Conservation (phyloP, 148 eudicot species). For the Limonium bicolor region DNA sequence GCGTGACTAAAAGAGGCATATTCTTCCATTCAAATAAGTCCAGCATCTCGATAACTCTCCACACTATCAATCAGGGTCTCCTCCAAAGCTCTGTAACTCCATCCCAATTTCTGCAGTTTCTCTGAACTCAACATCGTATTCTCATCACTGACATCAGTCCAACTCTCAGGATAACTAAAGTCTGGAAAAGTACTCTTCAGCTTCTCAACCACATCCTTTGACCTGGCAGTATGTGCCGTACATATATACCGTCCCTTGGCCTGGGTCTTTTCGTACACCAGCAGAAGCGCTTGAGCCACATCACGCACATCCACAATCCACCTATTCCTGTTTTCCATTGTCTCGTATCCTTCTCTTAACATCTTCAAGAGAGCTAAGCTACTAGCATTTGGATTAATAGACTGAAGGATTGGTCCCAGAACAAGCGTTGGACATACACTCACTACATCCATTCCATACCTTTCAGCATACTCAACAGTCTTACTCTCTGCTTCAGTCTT, state of each 20-base stretch:
- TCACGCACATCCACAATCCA: slow-evolving; percentile 68
- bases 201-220: slow-evolving; percentile 39
- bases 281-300: slow-evolving; percentile 47
- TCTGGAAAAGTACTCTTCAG: slow-evolving; percentile 17
- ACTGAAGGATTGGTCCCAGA: slow-evolving; percentile 65
- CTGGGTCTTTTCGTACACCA: slow-evolving; percentile 63
- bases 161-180: slow-evolving; percentile 24
- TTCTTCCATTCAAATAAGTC: slow-evolving; percentile 17
- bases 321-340: slow-evolving; percentile 28
- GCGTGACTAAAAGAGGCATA: too few relatives aligned
- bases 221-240: slow-evolving; percentile 21
- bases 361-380: slow-evolving; percentile 56
- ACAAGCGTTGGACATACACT: slow-evolving; percentile 48
- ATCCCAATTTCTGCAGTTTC: slow-evolving; percentile 33
- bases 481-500: slow-evolving; percentile 67
- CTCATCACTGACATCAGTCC: slow-evolving; percentile 12
- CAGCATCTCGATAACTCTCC: slow-evolving; percentile 19
- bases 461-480: slow-evolving; percentile 55
- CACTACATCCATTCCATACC: slow-evolving; percentile 49
- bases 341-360: slow-evolving; percentile 45
- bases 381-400: slow-evolving; percentile 49
- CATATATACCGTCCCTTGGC: slow-evolving; percentile 72
- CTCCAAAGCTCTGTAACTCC: slow-evolving; percentile 27
- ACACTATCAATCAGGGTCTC: slow-evolving; percentile 26
- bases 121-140: slow-evolving; percentile 11